Evolutionary conservation across 192 early-diverging fungal species (phyloP).

Genomic region (Coemansia sp.): DNA sequence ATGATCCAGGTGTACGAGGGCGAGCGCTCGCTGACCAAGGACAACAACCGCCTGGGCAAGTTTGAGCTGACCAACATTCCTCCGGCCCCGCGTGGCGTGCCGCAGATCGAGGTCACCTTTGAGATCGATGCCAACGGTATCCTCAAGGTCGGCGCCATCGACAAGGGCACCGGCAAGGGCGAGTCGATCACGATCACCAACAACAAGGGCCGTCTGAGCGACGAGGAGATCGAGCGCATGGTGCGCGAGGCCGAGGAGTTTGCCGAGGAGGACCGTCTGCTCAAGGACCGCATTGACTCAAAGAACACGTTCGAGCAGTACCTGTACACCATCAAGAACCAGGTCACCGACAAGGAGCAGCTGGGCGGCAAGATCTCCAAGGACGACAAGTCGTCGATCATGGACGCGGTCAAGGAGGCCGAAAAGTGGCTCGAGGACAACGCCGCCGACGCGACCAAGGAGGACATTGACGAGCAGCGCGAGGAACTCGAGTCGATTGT

Average conservation of each 20-base stretch:
- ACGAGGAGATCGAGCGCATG: conserved; percentile 98
- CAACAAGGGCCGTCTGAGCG: conserved; percentile 92
- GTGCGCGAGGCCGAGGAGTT: conserved; percentile 93
- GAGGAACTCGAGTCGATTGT: conserved; percentile 90
- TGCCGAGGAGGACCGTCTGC: conserved; percentile 80
- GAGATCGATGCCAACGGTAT: conserved; percentile 95
- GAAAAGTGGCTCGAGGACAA: conserved; percentile 85
- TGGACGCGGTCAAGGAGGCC: conserved; percentile 77
- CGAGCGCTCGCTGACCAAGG: conserved; percentile 95
- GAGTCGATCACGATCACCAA: conserved; percentile 97
- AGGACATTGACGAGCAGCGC: conserved; percentile 97
- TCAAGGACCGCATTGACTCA: conserved; percentile 86
- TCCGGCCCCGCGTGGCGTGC: conserved; percentile 91
- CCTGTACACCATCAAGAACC: conserved; percentile 85
- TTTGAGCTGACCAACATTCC: conserved; percentile 96
- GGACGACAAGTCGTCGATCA: conserved; percentile 88
- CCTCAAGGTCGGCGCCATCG: conserved; percentile 86
- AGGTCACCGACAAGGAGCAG: conserved; percentile 80
- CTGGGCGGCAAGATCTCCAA: conserved; percentile 80
- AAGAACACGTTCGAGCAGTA: conserved; percentile 92
- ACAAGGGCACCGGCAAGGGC: conserved; percentile 96
- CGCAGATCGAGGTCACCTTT: conserved; percentile 97
- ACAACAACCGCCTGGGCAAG: conserved; percentile 97
- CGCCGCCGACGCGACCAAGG: conserved; percentile 81
- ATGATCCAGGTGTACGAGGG: conserved; percentile 98